phyloP scores from a whole-genome alignment of 129 eudicot genomes.

The Erigeron canadensis region DNA sequence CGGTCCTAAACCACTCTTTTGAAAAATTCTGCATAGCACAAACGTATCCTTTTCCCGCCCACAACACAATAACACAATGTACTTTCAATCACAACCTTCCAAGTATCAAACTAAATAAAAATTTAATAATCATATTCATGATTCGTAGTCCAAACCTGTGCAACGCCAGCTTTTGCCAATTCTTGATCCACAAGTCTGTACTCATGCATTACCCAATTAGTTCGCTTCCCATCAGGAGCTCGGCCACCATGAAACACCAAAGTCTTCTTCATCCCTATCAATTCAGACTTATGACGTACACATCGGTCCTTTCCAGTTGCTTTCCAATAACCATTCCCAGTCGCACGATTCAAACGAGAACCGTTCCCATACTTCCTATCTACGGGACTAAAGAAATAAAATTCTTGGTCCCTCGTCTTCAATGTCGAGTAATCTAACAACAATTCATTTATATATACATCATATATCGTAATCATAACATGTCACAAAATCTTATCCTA shows the following conservation, averaged over 20 bases:
- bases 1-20: conserved; percentile 88
- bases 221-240: conserved; percentile 81
- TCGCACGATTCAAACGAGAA: conserved; percentile 77
- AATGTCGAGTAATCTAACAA: conserved; percentile 58
- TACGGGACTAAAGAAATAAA: conserved; percentile 84
- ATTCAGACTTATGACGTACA: conserved; percentile 57
- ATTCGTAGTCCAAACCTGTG: conserved; percentile 49
- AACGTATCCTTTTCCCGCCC: conserved; percentile 63
- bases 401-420: conserved; percentile 74
- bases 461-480: neutral
- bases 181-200: conserved; percentile 69
- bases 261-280: conserved; percentile 83
- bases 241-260: conserved; percentile 84
- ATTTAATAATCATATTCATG: conserved; percentile 14
- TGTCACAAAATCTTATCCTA: neutral
- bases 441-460: neutral
- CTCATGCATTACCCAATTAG: conserved; percentile 96
- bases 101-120: conserved; percentile 3
- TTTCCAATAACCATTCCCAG: conserved; percentile 78
- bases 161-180: conserved; percentile 56
- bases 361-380: conserved; percentile 77
- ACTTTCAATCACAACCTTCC: conserved; percentile 24
- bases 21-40: conserved; percentile 88
- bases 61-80: conserved; percentile 31
- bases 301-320: conserved; percentile 78